These are phyloP conservation scores for Kodamaea neixiangensis DNA, from an alignment of 805 yeast species.

Conservation along the genomic window DNA sequence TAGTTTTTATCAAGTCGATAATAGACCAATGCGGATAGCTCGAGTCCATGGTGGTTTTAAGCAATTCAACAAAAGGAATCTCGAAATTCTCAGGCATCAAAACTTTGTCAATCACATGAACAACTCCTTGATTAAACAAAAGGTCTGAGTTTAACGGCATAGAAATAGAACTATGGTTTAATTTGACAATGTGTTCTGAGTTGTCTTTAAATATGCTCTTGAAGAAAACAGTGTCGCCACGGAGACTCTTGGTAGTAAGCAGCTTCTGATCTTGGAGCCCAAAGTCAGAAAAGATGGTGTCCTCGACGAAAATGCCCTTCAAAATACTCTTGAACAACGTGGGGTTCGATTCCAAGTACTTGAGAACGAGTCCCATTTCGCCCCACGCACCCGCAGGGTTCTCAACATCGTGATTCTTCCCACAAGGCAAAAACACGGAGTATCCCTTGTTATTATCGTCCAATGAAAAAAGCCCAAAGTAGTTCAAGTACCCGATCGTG, in stretches of 20 bases:
- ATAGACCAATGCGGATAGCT: constrained; percentile 32
- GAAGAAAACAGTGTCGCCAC: constrained; percentile 31
- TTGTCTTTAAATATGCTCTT: constrained; percentile 20
- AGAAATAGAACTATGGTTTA: constrained; percentile 35
- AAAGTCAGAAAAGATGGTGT: constrained; percentile 66
- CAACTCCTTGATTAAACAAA: constrained; percentile 80
- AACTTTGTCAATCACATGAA: constrained; percentile 64
- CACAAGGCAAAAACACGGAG: constrained; percentile 77
- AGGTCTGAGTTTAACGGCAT: constrained; percentile 58
- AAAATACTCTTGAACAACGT: constrained; percentile 54
- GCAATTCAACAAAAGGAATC: constrained; percentile 56
- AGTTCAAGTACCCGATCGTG: constrained; percentile 58
- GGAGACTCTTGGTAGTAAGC: constrained; percentile 20
- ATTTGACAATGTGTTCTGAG: constrained; percentile 23
- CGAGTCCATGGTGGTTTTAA: constrained; percentile 52
- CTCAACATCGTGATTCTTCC: constrained; percentile 20
- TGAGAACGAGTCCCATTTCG: constrained; percentile 55
- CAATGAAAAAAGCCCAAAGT: constrained; percentile 53
- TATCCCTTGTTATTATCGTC: constrained; percentile 61
- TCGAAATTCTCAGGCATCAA: constrained; percentile 57
- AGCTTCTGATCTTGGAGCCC: constrained; percentile 25
- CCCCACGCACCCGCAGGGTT: constrained; percentile 57
- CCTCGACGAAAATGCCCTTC: constrained; percentile 61
- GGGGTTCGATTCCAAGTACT: constrained; percentile 55
- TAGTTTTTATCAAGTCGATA: constrained; percentile 45